phyloP scores from a whole-genome alignment of 2,329 filamentous ascomycete species.

The Ophiobolus disseminans region DNA sequence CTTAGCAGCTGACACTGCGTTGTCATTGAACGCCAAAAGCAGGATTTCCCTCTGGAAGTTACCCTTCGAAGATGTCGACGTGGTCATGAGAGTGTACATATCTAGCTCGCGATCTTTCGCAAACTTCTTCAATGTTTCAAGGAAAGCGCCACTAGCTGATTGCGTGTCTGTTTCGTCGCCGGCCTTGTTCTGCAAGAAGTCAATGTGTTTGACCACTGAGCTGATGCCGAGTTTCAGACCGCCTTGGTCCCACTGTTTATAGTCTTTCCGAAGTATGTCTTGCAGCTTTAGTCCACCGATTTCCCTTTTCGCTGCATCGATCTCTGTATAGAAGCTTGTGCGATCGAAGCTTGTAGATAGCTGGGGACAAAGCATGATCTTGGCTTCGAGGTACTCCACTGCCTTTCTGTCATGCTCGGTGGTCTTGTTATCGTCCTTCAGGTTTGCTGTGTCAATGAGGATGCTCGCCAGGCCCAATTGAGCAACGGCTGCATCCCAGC shows the following conservation, averaged over 20 bases:
- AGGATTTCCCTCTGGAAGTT: conserved; percentile 71
- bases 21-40: conserved; percentile 66
- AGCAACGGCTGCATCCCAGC: conserved; percentile 67
- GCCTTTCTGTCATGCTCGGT: conserved; percentile 67
- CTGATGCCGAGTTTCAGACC: conserved; percentile 69
- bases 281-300: conserved; percentile 66
- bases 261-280: conserved; percentile 81
- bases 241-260: conserved; percentile 74
- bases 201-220: conserved; percentile 68
- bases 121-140: conserved; percentile 61
- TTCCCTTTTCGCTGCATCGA: conserved; percentile 71
- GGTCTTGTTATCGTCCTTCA: conserved; percentile 67
- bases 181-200: conserved; percentile 65
- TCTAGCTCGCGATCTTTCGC: conserved; percentile 65
- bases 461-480: conserved; percentile 73
- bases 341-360: conserved; percentile 58
- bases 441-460: conserved; percentile 74
- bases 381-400: conserved; percentile 65
- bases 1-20: conserved; percentile 59
- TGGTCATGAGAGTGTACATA: conserved; percentile 73
- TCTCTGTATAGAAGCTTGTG: conserved; percentile 63
- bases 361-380: conserved; percentile 52
- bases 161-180: conserved; percentile 46
- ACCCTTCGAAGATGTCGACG: conserved; percentile 60
- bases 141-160: conserved; percentile 51